Percentiles rank a stretch among this genome's conserved stretches.
Evolutionary conservation across 176 grass and related monocot species (phyloP).

Genomic region (Elaeis guineensis): DNA sequence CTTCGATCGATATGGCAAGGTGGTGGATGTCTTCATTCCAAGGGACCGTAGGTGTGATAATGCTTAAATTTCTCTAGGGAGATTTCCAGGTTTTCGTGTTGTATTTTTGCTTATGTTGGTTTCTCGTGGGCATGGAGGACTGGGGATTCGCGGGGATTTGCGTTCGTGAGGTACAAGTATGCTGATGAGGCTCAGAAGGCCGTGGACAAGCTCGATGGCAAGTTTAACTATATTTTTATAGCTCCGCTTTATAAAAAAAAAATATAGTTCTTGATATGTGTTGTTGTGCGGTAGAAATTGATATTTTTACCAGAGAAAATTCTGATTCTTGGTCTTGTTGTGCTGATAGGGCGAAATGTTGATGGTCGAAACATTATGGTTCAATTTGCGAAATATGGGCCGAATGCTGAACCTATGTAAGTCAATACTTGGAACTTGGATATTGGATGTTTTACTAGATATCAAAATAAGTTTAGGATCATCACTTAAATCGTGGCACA

Average conservation of each 20-base stretch:
- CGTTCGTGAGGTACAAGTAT: constrained; percentile 96
- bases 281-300: too few species aligned
- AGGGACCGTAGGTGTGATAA: constrained; percentile 66
- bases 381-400: constrained; percentile 97
- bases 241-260: too few species aligned
- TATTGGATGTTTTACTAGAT: too few species aligned
- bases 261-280: too few species aligned
- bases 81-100: constrained; percentile 1
- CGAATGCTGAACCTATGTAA: constrained; percentile 90
- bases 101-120: not conserved
- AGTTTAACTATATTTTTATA: not conserved
- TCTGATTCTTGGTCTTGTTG: not conserved
- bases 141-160: constrained; percentile 80
- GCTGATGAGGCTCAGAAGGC: constrained; percentile 93
- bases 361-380: constrained; percentile 96
- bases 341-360: constrained; percentile 59
- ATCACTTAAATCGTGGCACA: too few species aligned
- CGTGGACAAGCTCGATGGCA: constrained; percentile 82
- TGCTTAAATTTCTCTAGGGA: not conserved
- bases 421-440: constrained; percentile 3
- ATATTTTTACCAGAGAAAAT: too few species aligned
- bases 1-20: constrained; percentile 82
- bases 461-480: too few species aligned
- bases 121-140: constrained; percentile 35
- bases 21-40: constrained; percentile 92